Evolutionary conservation across 1,284 basidiomycete species (phyloP).

Genomic region (Ustilago sp.): DNA sequence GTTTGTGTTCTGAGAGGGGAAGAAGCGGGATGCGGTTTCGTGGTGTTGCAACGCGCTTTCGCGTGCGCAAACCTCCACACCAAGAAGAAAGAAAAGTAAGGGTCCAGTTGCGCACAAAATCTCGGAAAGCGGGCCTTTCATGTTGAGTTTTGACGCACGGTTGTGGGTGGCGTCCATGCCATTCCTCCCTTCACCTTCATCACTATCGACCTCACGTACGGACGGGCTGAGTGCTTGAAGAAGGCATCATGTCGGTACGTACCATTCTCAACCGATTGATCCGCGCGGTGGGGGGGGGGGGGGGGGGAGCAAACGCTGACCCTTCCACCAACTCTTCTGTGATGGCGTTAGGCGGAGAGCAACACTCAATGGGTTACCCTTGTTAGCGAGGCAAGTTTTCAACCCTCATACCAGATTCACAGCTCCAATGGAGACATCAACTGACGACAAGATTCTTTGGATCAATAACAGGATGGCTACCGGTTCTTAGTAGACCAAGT

Average conservation of each 20-base stretch:
- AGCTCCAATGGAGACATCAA: background rate
- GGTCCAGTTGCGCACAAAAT: slow-evolving; percentile 17
- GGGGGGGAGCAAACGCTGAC: too few species aligned
- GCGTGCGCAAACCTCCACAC: slow-evolving; percentile 15
- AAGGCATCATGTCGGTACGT: slow-evolving; percentile 11
- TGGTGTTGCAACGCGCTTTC: background rate
- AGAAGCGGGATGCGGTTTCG: background rate
- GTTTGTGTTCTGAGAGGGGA: background rate
- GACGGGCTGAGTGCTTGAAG: background rate
- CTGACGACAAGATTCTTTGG: background rate
- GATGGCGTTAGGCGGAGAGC: slow-evolving; percentile 3
- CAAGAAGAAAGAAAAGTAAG: slow-evolving; percentile 6
- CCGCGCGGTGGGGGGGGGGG: too few species aligned
- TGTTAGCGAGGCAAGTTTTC: slow-evolving; percentile 57
- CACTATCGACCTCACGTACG: background rate
- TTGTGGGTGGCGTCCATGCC: background rate
- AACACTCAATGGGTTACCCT: slow-evolving; percentile 59
- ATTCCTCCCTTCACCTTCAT: background rate
- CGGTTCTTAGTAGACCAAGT: slow-evolving; percentile 58
- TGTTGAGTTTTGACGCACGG: background rate
- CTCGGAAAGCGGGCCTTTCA: background rate
- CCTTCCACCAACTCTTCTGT: too few species aligned
- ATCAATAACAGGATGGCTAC: slow-evolving; percentile 54
- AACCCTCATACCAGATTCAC: background rate
- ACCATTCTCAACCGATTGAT: background rate